phyloP scores from a whole-genome alignment of 345 rosid species.

The Hirschfeldia incana region DNA sequence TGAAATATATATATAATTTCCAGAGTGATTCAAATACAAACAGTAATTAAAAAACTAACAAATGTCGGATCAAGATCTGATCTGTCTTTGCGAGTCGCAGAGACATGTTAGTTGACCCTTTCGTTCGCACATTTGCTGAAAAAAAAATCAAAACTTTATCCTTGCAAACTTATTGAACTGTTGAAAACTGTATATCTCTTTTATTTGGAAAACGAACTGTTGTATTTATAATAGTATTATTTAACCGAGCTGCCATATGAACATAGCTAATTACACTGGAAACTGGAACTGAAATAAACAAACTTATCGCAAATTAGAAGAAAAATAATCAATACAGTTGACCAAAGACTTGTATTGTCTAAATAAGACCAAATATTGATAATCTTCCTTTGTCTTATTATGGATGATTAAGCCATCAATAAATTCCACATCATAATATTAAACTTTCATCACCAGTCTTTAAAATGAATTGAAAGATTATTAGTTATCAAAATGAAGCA shows the following conservation, averaged over 20 bases:
- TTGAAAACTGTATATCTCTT: too few relatives aligned
- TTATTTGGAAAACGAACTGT: neutral
- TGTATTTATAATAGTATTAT: neutral
- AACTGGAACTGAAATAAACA: constrained; percentile 19
- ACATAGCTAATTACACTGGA: constrained; percentile 21
- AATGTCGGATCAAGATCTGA: neutral
- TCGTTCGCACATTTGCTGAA: constrained; percentile 25
- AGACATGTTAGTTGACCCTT: constrained; percentile 47
- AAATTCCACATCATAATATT: constrained; percentile 23
- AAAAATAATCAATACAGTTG: constrained; percentile 24
- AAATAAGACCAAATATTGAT: constrained; percentile 32
- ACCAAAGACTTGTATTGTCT: constrained; percentile 37
- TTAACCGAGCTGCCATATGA: constrained; percentile 11
- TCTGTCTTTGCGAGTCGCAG: constrained; percentile 29
- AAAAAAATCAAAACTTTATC: neutral
- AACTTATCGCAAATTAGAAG: constrained; percentile 24
- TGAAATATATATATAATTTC: constrained; percentile 4
- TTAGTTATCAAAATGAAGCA: neutral
- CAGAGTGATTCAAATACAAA: neutral
- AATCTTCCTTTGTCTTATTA: constrained; percentile 29
- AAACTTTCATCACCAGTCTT: neutral
- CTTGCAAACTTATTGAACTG: constrained; percentile 1
- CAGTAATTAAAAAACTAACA: neutral
- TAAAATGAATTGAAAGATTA: neutral
- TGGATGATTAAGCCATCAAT: constrained; percentile 31